phyloP scores from a whole-genome alignment of 345 rosid genomes.

The Euphorbia tirucalli region DNA sequence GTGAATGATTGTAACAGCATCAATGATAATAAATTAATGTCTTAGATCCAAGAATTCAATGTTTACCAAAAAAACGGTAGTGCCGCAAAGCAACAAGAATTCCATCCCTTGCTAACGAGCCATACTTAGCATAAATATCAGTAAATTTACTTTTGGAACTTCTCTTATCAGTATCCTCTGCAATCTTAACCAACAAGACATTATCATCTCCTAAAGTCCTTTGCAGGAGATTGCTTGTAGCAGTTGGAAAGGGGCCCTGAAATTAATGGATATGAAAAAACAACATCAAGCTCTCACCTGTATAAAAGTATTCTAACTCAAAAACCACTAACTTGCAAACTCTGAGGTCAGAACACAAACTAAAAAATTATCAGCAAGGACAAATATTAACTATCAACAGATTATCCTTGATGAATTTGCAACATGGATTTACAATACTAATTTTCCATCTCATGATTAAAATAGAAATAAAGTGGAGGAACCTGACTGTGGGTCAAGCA shows the following conservation, averaged over 20 bases:
- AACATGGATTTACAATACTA: background rate
- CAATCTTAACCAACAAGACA: constrained; percentile 66
- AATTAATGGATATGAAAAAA: background rate
- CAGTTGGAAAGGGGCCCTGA: constrained; percentile 60
- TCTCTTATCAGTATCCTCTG: constrained; percentile 16
- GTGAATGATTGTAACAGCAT: background rate
- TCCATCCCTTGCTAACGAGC: constrained; percentile 46
- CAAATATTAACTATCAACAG: background rate
- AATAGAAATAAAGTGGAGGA: background rate
- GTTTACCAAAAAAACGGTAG: constrained; percentile 66
- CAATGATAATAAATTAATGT: background rate
- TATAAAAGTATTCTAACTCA: background rate
- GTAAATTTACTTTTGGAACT: background rate
- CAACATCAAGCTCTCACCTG: background rate
- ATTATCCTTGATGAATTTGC: background rate
- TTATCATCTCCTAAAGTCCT: constrained; percentile 75
- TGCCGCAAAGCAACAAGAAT: constrained; percentile 59
- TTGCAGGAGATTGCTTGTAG: constrained; percentile 54
- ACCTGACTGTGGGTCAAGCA: background rate
- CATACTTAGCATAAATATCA: constrained; percentile 25
- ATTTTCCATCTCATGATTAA: background rate
- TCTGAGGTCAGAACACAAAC: background rate
- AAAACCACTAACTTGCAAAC: background rate
- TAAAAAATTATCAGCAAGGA: background rate
- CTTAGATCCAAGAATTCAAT: background rate